Evolutionary conservation across 2,329 filamentous ascomycete genomes (phyloP).

Genomic region (Teratosphaeriaceae sp.): DNA sequence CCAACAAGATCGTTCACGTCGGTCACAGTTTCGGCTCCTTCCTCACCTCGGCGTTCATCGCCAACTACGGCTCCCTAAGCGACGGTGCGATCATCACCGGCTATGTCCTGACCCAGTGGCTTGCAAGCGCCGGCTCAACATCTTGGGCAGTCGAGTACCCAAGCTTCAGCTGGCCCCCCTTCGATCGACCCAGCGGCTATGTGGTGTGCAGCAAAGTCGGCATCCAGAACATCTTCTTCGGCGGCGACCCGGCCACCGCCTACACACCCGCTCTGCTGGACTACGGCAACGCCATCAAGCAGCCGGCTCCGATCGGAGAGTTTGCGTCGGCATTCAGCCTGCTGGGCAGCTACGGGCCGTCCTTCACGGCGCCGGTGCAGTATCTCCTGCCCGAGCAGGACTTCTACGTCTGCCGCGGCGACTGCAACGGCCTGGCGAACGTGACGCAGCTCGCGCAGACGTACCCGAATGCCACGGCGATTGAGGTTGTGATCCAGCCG

Average conservation of each 20-base stretch:
- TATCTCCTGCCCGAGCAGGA: constrained; percentile 26
- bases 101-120: neutral
- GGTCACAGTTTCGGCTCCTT: constrained; percentile 56
- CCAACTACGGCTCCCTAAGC: constrained; percentile 2
- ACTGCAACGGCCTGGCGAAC: constrained; percentile 28
- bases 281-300: constrained; percentile 30
- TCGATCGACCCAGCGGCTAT: constrained; percentile 20
- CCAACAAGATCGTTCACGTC: constrained; percentile 47
- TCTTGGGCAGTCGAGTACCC: neutral
- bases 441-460: constrained; percentile 6
- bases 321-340: neutral
- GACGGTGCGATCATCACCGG: constrained; percentile 6
- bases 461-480: constrained; percentile 24
- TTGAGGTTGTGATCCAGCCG: constrained; percentile 28
- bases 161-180: constrained; percentile 12
- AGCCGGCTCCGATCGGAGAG: constrained; percentile 29
- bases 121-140: neutral
- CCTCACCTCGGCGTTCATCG: constrained; percentile 10
- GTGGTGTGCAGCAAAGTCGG: constrained; percentile 14
- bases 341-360: neutral
- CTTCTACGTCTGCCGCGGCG: constrained; percentile 30
- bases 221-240: constrained; percentile 22
- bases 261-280: constrained; percentile 26
- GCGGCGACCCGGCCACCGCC: constrained; percentile 11
- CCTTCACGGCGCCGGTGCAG: neutral